Evolutionary conservation across 306 rosid species (phyloP).

Genomic region (Castanospermum australe): DNA sequence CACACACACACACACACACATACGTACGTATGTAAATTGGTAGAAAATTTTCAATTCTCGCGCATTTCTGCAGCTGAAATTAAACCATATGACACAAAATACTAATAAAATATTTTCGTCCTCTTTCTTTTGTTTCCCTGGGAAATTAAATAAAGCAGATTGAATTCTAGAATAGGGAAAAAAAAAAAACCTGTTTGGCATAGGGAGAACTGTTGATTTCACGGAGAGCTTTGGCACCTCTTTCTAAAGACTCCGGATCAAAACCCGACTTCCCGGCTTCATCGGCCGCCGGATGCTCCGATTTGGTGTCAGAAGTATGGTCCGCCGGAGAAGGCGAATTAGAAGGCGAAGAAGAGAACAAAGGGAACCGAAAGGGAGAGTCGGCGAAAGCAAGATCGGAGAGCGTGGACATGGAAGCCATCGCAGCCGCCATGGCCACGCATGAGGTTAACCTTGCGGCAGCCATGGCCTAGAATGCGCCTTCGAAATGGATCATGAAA

Average conservation of each 20-base stretch:
- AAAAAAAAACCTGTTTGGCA: conserved; percentile 55
- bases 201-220: conserved; percentile 68
- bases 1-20: no score
- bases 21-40: no score
- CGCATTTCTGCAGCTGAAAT: background rate
- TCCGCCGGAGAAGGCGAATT: conserved; percentile 40
- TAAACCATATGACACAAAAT: background rate
- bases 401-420: conserved; percentile 48
- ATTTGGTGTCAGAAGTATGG: conserved; percentile 38
- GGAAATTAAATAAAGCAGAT: background rate
- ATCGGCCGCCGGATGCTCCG: conserved; percentile 55
- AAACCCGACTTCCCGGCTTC: conserved; percentile 79
- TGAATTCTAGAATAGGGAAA: background rate
- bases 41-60: background rate
- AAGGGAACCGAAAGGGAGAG: conserved; percentile 55
- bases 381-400: conserved; percentile 66
- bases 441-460: conserved; percentile 64
- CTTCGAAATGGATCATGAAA: background rate
- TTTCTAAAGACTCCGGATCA: conserved; percentile 81
- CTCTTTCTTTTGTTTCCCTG: background rate
- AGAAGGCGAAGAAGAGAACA: conserved; percentile 56
- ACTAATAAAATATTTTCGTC: background rate
- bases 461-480: conserved; percentile 49
- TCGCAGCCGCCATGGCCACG: conserved; percentile 75
- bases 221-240: conserved; percentile 91